phyloP scores from a whole-genome alignment of 139 green algal genomes.

The Ettlia oleoabundans region DNA sequence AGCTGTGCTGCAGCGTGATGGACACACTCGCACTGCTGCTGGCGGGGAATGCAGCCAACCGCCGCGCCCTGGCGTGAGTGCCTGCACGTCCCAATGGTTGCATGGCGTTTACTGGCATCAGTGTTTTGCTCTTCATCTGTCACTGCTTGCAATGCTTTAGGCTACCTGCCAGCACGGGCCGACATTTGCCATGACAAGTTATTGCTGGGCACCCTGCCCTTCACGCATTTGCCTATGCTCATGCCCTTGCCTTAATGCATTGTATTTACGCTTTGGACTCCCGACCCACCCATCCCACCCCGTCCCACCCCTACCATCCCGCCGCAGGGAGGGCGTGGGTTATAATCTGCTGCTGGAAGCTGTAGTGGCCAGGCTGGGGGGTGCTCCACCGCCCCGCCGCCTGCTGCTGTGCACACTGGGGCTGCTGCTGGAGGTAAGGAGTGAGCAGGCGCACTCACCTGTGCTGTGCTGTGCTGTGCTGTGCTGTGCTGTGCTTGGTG shows the following conservation, averaged over 20 bases:
- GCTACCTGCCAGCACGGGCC: too few relatives aligned
- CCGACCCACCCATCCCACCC: background rate
- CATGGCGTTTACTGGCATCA: too few relatives aligned
- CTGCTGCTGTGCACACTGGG: slow-evolving; percentile 37
- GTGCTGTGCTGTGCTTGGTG: background rate
- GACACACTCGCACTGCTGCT: slow-evolving; percentile 42
- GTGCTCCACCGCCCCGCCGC: background rate
- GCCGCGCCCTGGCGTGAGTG: slow-evolving; percentile 6
- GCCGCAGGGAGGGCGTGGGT: slow-evolving; percentile 28
- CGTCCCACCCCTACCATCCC: background rate
- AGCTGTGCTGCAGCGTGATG: slow-evolving; percentile 40
- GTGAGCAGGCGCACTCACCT: too few relatives aligned
- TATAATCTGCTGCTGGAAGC: slow-evolving; percentile 41
- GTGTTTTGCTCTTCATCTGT: too few relatives aligned
- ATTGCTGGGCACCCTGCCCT: background rate
- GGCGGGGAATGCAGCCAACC: slow-evolving; percentile 37
- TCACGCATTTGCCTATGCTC: background rate
- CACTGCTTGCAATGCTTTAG: too few relatives aligned
- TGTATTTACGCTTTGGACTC: background rate
- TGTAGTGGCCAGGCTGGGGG: slow-evolving; percentile 17
- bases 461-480: too few relatives aligned
- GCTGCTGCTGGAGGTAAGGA: slow-evolving; percentile 46
- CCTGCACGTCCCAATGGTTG: too few relatives aligned
- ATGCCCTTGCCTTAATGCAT: background rate
- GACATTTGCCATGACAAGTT: too few relatives aligned